A percentile compares a stretch with the other conserved stretches of the same genome.
Conservation (phyloP, 495 filamentous ascomycete species). For the Jackrogersella minutella region DNA sequence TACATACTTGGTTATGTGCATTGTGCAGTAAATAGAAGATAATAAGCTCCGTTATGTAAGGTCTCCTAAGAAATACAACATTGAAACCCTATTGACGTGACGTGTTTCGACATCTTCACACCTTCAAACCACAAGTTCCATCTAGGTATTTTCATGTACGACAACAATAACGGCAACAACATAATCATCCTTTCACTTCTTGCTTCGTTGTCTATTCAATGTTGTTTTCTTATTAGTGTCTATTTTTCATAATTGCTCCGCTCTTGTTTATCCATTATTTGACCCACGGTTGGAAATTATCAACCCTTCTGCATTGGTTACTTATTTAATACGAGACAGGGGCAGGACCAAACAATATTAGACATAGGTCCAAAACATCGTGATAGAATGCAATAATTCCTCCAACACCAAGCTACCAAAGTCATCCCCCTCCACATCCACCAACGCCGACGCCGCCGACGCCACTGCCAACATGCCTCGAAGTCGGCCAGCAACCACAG, state of each 20-base stretch:
- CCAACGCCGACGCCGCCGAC: no score
- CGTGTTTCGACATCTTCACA: conserved; percentile 32
- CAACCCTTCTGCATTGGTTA: conserved; percentile 13
- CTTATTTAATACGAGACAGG: conserved; percentile 36
- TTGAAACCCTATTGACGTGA: conserved; percentile 18
- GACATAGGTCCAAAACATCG: neutral
- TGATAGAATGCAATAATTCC: conserved; percentile 28
- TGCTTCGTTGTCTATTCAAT: neutral
- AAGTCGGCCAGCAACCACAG: conserved; percentile 76
- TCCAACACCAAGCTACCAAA: neutral
- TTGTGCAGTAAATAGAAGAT: neutral
- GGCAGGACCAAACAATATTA: conserved; percentile 22
- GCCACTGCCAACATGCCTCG: conserved; percentile 46
- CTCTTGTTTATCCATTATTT: conserved; percentile 28
- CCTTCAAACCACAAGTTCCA: neutral
- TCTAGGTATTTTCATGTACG: conserved; percentile 12
- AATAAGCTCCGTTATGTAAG: neutral
- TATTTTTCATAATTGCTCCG: conserved; percentile 10
- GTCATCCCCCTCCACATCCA: conserved; percentile 3
- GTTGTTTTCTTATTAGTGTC: conserved; percentile 17
- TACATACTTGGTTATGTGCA: no score
- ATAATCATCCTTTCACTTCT: neutral
- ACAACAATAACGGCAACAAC: neutral
- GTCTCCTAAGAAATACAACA: neutral
- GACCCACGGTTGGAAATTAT: conserved; percentile 23